Evolutionary conservation across 306 rosid species (phyloP).

Genomic region (Lotus japonicus): DNA sequence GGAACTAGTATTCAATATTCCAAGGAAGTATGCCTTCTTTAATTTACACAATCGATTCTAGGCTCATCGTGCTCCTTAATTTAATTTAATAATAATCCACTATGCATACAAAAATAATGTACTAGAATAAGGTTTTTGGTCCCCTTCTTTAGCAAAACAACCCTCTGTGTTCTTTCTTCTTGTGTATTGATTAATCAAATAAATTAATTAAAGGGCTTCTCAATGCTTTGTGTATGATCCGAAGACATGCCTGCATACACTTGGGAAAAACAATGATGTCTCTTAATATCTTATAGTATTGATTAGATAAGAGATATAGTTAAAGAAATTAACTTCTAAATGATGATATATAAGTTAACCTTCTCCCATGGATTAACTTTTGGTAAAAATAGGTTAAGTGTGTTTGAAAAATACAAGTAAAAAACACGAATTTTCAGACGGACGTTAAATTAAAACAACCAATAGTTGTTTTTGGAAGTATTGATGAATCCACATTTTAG

Average conservation of each 20-base stretch:
- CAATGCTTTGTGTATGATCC: background rate
- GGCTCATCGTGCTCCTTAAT: background rate
- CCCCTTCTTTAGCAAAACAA: constrained; percentile 2
- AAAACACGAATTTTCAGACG: too few relatives aligned
- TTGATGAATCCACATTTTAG: too few relatives aligned
- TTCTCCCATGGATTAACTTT: too few relatives aligned
- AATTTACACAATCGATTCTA: background rate
- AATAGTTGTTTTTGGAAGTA: too few relatives aligned
- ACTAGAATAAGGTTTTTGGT: background rate
- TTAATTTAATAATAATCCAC: background rate
- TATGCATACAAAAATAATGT: background rate
- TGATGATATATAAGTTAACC: too few relatives aligned
- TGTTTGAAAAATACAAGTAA: too few relatives aligned
- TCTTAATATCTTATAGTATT: too few relatives aligned
- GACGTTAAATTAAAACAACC: too few relatives aligned
- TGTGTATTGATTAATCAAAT: background rate
- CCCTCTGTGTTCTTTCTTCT: constrained; percentile 21
- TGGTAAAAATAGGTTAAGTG: too few relatives aligned
- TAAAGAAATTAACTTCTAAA: too few relatives aligned
- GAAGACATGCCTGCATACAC: background rate
- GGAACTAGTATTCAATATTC: too few relatives aligned
- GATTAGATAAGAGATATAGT: too few relatives aligned
- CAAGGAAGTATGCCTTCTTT: background rate
- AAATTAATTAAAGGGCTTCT: background rate
- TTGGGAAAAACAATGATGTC: background rate